Evolutionary conservation across 2,329 filamentous ascomycete species (phyloP).

Genomic region (Colletotrichum coccodes): DNA sequence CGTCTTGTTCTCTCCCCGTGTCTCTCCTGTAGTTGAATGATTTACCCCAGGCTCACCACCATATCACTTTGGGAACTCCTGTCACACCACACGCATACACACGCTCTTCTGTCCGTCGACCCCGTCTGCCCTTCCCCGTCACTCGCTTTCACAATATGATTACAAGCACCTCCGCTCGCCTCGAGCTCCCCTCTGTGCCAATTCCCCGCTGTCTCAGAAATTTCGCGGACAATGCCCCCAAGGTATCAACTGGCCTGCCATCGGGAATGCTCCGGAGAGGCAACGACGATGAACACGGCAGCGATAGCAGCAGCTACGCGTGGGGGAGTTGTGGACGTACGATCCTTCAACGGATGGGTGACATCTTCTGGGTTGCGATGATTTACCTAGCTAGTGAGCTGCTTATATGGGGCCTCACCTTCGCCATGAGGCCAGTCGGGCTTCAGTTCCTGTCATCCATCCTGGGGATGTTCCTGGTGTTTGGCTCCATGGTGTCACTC

Average conservation of each 20-base stretch:
- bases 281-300: not conserved
- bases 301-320: not conserved
- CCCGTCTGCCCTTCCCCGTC: not conserved
- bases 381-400: slow-evolving; percentile 55
- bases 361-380: slow-evolving; percentile 45
- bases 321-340: not conserved
- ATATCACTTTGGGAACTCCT: not conserved
- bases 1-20: not conserved
- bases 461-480: slow-evolving; percentile 56
- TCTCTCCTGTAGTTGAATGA: not conserved
- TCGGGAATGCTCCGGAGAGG: slow-evolving; percentile 20
- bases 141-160: slow-evolving; percentile 9
- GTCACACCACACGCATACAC: not conserved
- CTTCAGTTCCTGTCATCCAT: slow-evolving; percentile 60
- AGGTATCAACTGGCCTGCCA: not conserved
- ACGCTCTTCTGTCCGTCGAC: not conserved
- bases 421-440: slow-evolving; percentile 42
- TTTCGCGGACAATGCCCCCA: slow-evolving; percentile 15
- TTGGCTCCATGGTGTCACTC: slow-evolving; percentile 45
- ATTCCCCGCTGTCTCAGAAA: slow-evolving; percentile 43
- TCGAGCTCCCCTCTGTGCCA: slow-evolving; percentile 22
- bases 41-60: not conserved
- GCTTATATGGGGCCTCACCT: slow-evolving; percentile 56
- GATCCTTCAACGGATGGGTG: slow-evolving; percentile 10
- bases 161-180: not conserved